A percentile compares a stretch with the other conserved stretches of the same genome.
Evolutionary conservation across 768 basidiomycete species (phyloP).

Genomic region (Pleurotus tuber-regium): DNA sequence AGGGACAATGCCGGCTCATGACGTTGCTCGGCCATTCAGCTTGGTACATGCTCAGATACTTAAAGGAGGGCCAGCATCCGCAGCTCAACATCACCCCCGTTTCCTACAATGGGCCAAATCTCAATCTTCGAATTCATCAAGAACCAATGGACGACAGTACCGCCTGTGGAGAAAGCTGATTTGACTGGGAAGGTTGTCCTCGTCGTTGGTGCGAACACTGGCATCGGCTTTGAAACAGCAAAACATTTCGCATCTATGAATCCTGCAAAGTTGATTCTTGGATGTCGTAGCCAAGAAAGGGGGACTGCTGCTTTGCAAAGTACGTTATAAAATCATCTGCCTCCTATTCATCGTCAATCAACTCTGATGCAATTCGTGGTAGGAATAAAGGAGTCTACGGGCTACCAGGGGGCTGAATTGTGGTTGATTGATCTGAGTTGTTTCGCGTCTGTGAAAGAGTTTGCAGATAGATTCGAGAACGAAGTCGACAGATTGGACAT

Average conservation of each 20-base stretch:
- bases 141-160: background rate
- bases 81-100: too few species aligned
- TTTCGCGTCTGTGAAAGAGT: constrained; percentile 39
- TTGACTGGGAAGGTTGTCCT: constrained; percentile 1
- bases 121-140: background rate
- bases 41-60: too few species aligned
- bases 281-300: constrained; percentile 32
- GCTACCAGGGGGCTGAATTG: constrained; percentile 33
- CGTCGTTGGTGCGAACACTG: constrained; percentile 39
- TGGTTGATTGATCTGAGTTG: constrained; percentile 39
- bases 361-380: constrained; percentile 11
- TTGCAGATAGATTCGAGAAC: constrained; percentile 32
- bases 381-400: constrained; percentile 31
- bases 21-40: too few species aligned
- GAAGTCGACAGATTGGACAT: constrained; percentile 37
- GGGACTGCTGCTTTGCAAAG: constrained; percentile 33
- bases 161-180: background rate
- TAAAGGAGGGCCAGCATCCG: too few species aligned
- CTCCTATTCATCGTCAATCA: background rate
- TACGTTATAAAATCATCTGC: constrained; percentile 18
- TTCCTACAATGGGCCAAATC: constrained; percentile 1
- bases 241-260: constrained; percentile 46
- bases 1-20: too few species aligned
- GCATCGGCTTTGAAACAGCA: constrained; percentile 45
- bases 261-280: constrained; percentile 36